phyloP scores from a whole-genome alignment of 192 early-diverging fungal genomes.

The Coemansia sp. region DNA sequence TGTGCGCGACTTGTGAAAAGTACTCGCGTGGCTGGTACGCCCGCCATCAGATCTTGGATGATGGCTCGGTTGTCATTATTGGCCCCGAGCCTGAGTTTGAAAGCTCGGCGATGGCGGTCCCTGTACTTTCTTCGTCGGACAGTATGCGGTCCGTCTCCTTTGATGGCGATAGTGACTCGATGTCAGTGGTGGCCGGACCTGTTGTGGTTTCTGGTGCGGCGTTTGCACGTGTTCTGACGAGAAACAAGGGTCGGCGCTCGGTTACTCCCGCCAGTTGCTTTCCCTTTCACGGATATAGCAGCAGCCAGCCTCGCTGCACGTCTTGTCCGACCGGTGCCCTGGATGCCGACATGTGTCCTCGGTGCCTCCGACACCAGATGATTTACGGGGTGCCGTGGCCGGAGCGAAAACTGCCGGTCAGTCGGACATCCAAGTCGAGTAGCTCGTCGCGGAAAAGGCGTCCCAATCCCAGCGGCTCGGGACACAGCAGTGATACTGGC shows the following conservation, averaged over 20 bases:
- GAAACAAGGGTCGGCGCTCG: conserved; percentile 44
- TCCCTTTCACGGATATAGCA: conserved; percentile 5
- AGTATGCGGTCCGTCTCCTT: neutral
- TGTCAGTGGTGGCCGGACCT: neutral
- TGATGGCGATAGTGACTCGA: conserved; percentile 23
- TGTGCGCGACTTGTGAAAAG: conserved; percentile 75
- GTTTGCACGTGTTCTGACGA: conserved; percentile 28
- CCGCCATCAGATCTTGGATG: neutral
- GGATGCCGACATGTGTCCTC: conserved; percentile 12
- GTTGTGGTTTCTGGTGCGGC: neutral
- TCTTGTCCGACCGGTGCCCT: conserved; percentile 1
- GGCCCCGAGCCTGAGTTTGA: neutral
- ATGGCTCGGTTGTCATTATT: neutral
- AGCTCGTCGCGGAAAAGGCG: conserved; percentile 6
- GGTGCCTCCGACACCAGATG: conserved; percentile 40
- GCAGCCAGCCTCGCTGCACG: conserved; percentile 11
- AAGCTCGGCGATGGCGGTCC: neutral
- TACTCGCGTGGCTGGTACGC: conserved; percentile 53
- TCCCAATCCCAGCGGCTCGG: conserved; percentile 2
- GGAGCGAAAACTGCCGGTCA: conserved; percentile 24
- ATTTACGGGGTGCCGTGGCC: conserved; percentile 49
- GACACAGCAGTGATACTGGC: neutral
- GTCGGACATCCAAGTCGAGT: conserved; percentile 2
- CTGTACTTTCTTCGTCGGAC: conserved; percentile 17
- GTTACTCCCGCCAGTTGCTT: conserved; percentile 38